Evolutionary conservation across 2,329 filamentous ascomycete genomes (phyloP).

Genomic region (Xylariaceae sp.): DNA sequence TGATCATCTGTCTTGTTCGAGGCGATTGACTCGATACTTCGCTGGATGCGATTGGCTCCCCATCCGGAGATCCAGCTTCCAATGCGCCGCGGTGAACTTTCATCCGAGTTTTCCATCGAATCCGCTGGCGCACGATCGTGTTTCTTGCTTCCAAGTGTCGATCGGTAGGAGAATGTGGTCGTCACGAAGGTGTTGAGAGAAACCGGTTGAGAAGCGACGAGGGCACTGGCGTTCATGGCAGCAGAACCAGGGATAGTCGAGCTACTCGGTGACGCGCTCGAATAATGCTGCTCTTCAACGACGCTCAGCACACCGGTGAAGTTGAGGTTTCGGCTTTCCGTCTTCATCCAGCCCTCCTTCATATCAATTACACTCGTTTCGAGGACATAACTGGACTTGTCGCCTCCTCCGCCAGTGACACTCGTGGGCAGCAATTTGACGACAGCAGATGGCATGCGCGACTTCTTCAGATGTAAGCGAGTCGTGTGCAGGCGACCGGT

Average conservation of each 20-base stretch:
- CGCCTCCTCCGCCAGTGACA: slow-evolving; percentile 59
- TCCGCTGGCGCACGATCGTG: slow-evolving; percentile 44
- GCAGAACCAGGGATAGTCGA: slow-evolving; percentile 20
- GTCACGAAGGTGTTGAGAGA: slow-evolving; percentile 56
- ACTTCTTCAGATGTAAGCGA: slow-evolving; percentile 76
- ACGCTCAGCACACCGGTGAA: slow-evolving; percentile 77
- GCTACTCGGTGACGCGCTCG: slow-evolving; percentile 36
- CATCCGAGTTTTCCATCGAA: slow-evolving; percentile 39
- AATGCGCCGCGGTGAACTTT: slow-evolving; percentile 28
- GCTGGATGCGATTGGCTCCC: slow-evolving; percentile 66
- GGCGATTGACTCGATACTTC: slow-evolving; percentile 73
- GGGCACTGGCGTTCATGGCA: slow-evolving; percentile 27
- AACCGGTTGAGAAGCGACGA: slow-evolving; percentile 15
- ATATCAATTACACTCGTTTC: slow-evolving; percentile 76
- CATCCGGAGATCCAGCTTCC: slow-evolving; percentile 49
- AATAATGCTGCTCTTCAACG: slow-evolving; percentile 69
- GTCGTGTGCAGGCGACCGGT: slow-evolving; percentile 73
- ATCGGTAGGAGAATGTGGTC: slow-evolving; percentile 69
- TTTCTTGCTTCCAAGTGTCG: slow-evolving; percentile 64
- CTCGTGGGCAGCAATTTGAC: slow-evolving; percentile 69
- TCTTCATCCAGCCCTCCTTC: slow-evolving; percentile 75
- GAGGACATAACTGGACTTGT: slow-evolving; percentile 73
- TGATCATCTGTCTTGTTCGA: slow-evolving; percentile 72
- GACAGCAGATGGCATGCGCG: slow-evolving; percentile 67
- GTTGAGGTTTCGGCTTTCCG: slow-evolving; percentile 75